Evolutionary conservation across 352 stramenopile species (phyloP), one percentile per base, ranked within the genome.

Genomic region (Phytophthora hibernalis): DNA sequence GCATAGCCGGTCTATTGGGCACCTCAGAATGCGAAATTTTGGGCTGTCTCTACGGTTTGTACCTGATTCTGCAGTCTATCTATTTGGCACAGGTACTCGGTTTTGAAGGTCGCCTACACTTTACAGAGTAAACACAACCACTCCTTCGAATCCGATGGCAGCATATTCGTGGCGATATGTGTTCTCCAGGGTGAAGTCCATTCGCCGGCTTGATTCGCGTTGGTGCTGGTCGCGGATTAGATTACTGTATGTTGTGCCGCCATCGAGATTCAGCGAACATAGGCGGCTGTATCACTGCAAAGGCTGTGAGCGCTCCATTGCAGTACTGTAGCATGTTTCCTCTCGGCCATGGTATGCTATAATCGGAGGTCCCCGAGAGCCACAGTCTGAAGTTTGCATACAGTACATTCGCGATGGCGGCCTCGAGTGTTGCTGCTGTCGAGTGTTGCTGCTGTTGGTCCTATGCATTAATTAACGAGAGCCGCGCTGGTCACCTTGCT

Each of bases 21-120:
- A 55, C 43, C 45, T 43, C 31, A 26, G 12, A 16, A 37, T 59
- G 45, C 37, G 40, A 64, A 64, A 70, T 70, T 56, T 70, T 65
- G 54, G 61, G 54, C 61, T 57, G 13, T 61, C 51, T 5, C 24
- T 28, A 28, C 5, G n/a, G n/a, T 5, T 28, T 6, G 24, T 28
- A 28, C 24, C 5, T 28, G 24, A 28, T 28, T 28, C 24, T 28
- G 5, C 24, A 28, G 24, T 28, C 10, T 31, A 37, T 37, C 11
- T 10, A 8, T 13, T n/a, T 22, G 15, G 22, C 5, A 54, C 61
- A 43, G 42, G 61, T 49, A 22, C 37, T 48, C 49, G 35, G 33
- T 57, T 28, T 28, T 2, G 24, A 28, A 5, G 24, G 24, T 28
- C 24, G 5, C 2, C 3, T 28, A 28, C 5, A 28, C 24, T 28